Evolutionary conservation across 768 basidiomycete species (phyloP), one percentile per base, ranked within the genome.

Genomic region (Tylopilus cervinicoccineus): DNA sequence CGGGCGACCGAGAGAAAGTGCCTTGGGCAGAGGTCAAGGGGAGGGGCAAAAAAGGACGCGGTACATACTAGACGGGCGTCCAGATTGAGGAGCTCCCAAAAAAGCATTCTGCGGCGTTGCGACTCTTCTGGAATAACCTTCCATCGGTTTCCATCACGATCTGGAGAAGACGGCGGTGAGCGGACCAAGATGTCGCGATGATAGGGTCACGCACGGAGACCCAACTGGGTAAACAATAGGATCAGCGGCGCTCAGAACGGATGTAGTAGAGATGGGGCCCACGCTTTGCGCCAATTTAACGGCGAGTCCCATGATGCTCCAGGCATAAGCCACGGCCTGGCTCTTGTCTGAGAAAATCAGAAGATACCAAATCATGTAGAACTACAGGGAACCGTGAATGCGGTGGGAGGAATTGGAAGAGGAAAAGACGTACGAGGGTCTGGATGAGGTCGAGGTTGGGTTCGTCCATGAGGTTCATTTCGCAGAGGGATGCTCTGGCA

Each of bases 311-410:
- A 87, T 81, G 36, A 86, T 68, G 48, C 84, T 83, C 84, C 84
- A 88, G 16, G 84, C 83, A 50, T 86, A 83, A 14, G 83, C 81
- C 12, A 83, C 75, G 0, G 83, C 84, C 53, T 84, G 83, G 52
- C 79, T 84, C 62, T 86, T 81, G 60, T 85, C 83, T 13, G 84
- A 86, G 54, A 85, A 86, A 53, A 84, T 80, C 17, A 85, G 71
- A 46, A 86, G 78, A 58, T 83, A 86, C 79, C 83, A 85, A 31
- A 83, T 76, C 83, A 84, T 86, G 61, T 82, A 83, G 56, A 85
- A 84, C 58, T 84, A 68, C 12, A 67, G 66, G 42, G 41, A n/a
- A n/a, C 47, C 53, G 60, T 62, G 52, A 68, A 77, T 59, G 77
- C 36, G 38, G 33, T 17, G 48, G 40, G 27, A 50, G 37, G 34